phyloP scores from a whole-genome alignment of 2,329 filamentous ascomycete genomes.

The Paecilomyces dactylethromorphus region DNA sequence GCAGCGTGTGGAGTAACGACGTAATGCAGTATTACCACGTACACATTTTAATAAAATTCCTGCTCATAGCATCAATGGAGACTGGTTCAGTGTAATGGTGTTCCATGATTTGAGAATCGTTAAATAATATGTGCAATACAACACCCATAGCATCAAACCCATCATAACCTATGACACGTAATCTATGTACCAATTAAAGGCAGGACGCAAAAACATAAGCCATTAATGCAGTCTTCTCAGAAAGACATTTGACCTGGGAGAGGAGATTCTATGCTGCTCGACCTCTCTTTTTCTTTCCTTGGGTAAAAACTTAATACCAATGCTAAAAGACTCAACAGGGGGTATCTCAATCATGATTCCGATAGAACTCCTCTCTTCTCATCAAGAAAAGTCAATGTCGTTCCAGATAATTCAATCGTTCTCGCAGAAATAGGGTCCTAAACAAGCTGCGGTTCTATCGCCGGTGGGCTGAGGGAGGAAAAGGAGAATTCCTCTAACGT shows the following conservation, averaged over 20 bases:
- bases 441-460: background rate
- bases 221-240: background rate
- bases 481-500: constrained; percentile 7
- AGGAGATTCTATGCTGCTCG: background rate
- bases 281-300: background rate
- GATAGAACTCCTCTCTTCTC: background rate
- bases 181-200: background rate
- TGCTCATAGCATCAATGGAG: background rate
- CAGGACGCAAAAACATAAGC: background rate
- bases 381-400: background rate
- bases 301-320: background rate
- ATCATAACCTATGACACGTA: background rate
- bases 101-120: background rate
- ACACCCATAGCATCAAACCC: background rate
- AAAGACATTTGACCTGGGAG: background rate
- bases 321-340: constrained; percentile 3
- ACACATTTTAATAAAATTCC: background rate
- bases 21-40: background rate
- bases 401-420: background rate
- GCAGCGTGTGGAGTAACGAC: background rate
- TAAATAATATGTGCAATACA: background rate
- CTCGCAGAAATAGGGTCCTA: background rate
- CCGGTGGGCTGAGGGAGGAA: constrained; percentile 7
- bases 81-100: background rate
- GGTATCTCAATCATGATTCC: constrained; percentile 4